Evolutionary conservation across 148 eudicot species (phyloP).

Genomic region (Rhododendron simsii): DNA sequence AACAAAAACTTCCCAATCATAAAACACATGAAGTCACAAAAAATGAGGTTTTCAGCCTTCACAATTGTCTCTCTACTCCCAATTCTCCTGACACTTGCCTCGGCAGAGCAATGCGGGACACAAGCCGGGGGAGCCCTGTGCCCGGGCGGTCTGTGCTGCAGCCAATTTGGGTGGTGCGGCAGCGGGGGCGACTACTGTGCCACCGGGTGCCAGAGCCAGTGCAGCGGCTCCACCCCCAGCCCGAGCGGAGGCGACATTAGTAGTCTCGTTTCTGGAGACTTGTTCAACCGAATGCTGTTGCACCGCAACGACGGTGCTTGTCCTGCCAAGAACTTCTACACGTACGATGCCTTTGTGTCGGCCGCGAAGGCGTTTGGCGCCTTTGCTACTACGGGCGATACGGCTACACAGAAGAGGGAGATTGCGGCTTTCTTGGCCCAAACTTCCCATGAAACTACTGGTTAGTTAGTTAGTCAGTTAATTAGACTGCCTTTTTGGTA

Average conservation of each 20-base stretch:
- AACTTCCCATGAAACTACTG: conserved; percentile 37
- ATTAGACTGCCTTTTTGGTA: too few species aligned
- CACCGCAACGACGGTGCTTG: conserved; percentile 26
- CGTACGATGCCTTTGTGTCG: conserved; percentile 21
- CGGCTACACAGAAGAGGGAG: conserved; percentile 19
- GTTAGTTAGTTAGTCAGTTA: not conserved
- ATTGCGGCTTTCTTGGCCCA: conserved; percentile 38
- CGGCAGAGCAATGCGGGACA: conserved; percentile 7
- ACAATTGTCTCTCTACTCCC: not conserved
- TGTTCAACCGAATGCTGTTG: conserved; percentile 19
- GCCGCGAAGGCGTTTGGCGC: conserved; percentile 17
- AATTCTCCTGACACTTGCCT: not conserved
- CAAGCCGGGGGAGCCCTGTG: conserved; percentile 22
- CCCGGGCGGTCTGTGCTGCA: conserved; percentile 22
- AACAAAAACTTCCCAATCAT: not conserved
- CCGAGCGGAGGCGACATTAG: conserved; percentile 16
- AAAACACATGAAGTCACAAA: not conserved
- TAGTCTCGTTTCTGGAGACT: not conserved
- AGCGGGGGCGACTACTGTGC: conserved; percentile 9
- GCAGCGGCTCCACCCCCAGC: conserved; percentile 4
- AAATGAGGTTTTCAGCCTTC: not conserved
- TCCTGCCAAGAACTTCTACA: conserved; percentile 25
- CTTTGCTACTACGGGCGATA: conserved; percentile 22
- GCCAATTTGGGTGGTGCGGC: conserved; percentile 28
- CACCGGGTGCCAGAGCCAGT: conserved; percentile 34